A percentile compares a stretch with the other conserved stretches of the same genome.
These are phyloP conservation scores for Oxyria digyna DNA, from an alignment of 148 eudicot genomes.

Conservation along the genomic window DNA sequence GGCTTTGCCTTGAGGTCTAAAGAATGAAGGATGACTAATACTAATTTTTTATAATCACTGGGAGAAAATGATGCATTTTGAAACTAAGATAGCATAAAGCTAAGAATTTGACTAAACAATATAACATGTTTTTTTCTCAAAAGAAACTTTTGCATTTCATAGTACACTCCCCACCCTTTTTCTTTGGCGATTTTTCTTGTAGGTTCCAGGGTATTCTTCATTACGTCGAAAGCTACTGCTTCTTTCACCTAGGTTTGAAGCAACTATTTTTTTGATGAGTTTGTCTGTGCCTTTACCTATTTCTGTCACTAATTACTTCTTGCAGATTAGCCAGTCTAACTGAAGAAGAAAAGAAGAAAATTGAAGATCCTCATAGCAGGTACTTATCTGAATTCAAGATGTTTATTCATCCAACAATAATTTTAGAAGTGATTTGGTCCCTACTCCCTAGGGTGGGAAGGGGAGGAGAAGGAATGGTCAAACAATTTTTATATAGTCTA, in stretches of 20 bases:
- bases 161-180: background rate
- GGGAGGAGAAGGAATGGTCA: background rate
- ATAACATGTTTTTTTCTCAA: background rate
- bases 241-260: slow-evolving; percentile 68
- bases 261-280: background rate
- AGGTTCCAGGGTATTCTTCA: slow-evolving; percentile 71
- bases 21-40: background rate
- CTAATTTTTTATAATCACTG: background rate
- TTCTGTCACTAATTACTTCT: slow-evolving; percentile 8
- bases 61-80: background rate
- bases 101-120: background rate
- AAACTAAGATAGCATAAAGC: background rate
- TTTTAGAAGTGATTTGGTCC: background rate
- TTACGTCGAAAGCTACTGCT: slow-evolving; percentile 58
- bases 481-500: background rate
- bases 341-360: slow-evolving; percentile 60
- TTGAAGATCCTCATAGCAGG: slow-evolving; percentile 91
- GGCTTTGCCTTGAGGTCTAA: background rate
- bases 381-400: slow-evolving; percentile 11
- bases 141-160: background rate
- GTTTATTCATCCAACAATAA: background rate
- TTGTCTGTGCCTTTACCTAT: background rate
- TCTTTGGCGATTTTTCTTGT: background rate
- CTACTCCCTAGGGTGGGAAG: background rate
- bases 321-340: slow-evolving; percentile 75